Evolutionary conservation across 2,329 filamentous ascomycete genomes (phyloP), one percentile per base, ranked within the genome.

Genomic region (Colletotrichum tropicale): DNA sequence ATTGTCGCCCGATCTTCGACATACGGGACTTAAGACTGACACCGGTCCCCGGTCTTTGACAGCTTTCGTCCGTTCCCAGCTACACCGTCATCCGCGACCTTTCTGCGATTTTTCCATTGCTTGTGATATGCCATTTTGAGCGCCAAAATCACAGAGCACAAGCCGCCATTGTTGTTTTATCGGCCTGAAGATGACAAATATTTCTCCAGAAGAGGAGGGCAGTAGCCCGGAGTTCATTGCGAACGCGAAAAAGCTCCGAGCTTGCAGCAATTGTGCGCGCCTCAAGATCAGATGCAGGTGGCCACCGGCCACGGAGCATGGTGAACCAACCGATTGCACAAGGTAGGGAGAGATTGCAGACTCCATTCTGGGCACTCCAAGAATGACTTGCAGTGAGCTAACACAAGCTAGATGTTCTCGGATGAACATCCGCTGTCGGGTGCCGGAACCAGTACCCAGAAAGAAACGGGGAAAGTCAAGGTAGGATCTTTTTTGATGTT

Each of bases 231-330:
- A 61, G 18, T n/a, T 60, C 18, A 16, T 55, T 34, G 61, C 62
- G 5, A 64, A 38, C 24, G 7, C 58, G 7, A 74, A 38, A 18
- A 83, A 82, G 74, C 66, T 77, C n/a, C 81, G 84, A 66, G 84
- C 84, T 8, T 85, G 83, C 70, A 78, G 71, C 15, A 83, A 79
- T 38, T 85, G 84, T 75, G 84, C 82, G 32, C 80, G 81, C 26
- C 78, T 84, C 13, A 85, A 85, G 78, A 85, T 84, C 77, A 84
- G 82, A 62, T 85, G 84, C 64, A 80, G 80, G 26, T 85, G 83
- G 83, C 80, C 80, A 36, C 70, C 78, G 43, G 82, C 78, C 0
- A 73, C 79, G 16, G 78, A 70, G 2, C 70, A 77, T 21, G 28
- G 70, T 24, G 78, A 80, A 52, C 75, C 74, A 36, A 70, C 64